A percentile compares a stretch with the other conserved stretches of the same genome.
Evolutionary conservation across 2,329 filamentous ascomycete genomes (phyloP).

Genomic region (Blastomyces gilchristii): DNA sequence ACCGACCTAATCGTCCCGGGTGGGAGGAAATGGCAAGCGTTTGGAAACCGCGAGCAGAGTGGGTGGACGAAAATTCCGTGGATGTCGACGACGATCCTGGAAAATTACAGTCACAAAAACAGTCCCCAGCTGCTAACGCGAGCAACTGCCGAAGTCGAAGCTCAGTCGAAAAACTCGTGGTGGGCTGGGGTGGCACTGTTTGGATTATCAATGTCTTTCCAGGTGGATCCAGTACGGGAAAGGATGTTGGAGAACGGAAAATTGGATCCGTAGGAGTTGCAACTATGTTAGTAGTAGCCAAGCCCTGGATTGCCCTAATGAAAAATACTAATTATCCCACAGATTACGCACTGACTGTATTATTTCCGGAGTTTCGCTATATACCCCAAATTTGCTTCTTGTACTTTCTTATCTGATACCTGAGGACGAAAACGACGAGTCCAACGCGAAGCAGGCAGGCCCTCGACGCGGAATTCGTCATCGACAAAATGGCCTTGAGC

Average conservation of each 20-base stretch:
- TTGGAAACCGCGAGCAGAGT: slow-evolving; percentile 86
- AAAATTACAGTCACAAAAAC: slow-evolving; percentile 24
- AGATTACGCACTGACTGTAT: slow-evolving; percentile 94
- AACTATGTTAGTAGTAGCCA: slow-evolving; percentile 62
- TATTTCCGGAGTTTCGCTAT: slow-evolving; percentile 92
- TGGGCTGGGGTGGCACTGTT: slow-evolving; percentile 92
- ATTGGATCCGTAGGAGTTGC: slow-evolving; percentile 79
- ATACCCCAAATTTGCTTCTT: slow-evolving; percentile 81
- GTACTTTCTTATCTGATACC: slow-evolving; percentile 82
- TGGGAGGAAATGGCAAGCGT: slow-evolving; percentile 97
- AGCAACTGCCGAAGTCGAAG: slow-evolving; percentile 13
- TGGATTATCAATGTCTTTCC: slow-evolving; percentile 92
- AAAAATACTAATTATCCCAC: slow-evolving; percentile 24
- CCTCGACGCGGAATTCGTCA: slow-evolving; percentile 57
- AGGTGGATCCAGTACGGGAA: slow-evolving; percentile 56
- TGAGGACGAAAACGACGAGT: slow-evolving; percentile 51
- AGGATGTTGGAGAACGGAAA: slow-evolving; percentile 57
- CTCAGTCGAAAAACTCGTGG: slow-evolving; percentile 61
- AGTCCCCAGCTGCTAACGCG: slow-evolving; percentile 16
- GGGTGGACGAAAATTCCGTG: slow-evolving; percentile 79
- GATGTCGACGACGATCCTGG: slow-evolving; percentile 54
- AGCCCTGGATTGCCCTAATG: slow-evolving; percentile 14
- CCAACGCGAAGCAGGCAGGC: slow-evolving; percentile 20
- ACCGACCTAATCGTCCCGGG: slow-evolving; percentile 70
- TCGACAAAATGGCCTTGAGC: slow-evolving; percentile 68